Evolutionary conservation across 2,329 filamentous ascomycete genomes (phyloP).

Genomic region (Apiospora hydei): DNA sequence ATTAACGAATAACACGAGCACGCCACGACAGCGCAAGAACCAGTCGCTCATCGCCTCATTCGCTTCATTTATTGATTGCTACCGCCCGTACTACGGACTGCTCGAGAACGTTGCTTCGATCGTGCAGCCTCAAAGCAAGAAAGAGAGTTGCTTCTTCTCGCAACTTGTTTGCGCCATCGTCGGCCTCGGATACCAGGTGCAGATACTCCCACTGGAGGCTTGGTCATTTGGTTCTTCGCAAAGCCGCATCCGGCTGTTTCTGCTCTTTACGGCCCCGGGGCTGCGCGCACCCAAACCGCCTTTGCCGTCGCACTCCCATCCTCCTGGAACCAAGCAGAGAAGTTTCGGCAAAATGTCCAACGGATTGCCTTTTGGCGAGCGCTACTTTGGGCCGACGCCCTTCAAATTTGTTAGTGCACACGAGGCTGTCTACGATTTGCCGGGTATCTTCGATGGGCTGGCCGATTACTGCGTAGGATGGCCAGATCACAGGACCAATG

Average conservation of each 20-base stretch:
- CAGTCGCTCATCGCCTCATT: constrained; percentile 81
- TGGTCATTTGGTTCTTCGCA: constrained; percentile 75
- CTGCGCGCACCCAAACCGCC: constrained; percentile 63
- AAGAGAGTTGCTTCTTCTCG: constrained; percentile 71
- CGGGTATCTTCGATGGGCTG: constrained; percentile 66
- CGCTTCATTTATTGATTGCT: constrained; percentile 76
- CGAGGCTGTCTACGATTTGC: constrained; percentile 67
- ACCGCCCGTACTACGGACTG: constrained; percentile 75
- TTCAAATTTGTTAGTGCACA: constrained; percentile 64
- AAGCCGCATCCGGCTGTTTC: constrained; percentile 70
- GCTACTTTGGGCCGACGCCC: constrained; percentile 59
- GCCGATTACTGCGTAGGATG: constrained; percentile 67
- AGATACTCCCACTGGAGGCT: constrained; percentile 72
- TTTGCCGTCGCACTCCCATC: constrained; percentile 68
- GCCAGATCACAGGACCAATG: constrained; percentile 71
- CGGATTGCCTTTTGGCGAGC: constrained; percentile 64
- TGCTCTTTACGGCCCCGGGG: constrained; percentile 74
- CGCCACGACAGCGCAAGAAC: constrained; percentile 67
- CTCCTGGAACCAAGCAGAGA: constrained; percentile 38
- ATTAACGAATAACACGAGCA: constrained; percentile 66
- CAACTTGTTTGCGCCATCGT: constrained; percentile 78
- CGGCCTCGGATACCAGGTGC: constrained; percentile 78
- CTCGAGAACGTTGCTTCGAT: constrained; percentile 81
- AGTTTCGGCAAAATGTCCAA: constrained; percentile 67
- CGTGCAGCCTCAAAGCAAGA: constrained; percentile 54